phyloP scores from a whole-genome alignment of 345 rosid species.

The Garcia nutans region DNA sequence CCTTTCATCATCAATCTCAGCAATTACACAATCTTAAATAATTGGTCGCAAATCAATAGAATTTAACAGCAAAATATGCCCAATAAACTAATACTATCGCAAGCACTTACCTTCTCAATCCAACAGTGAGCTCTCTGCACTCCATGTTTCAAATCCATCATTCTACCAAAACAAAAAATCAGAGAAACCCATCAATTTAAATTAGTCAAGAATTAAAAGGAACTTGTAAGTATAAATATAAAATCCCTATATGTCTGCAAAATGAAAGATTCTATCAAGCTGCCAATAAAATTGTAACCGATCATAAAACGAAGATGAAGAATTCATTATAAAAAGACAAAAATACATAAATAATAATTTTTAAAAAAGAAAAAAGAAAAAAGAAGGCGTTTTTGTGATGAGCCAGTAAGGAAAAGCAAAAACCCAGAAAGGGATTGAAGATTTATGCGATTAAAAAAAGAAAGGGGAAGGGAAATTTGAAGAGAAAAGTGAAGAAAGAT shows the following conservation, averaged over 20 bases:
- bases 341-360: too few relatives aligned
- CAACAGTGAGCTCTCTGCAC: constrained; percentile 7
- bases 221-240: neutral
- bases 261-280: neutral
- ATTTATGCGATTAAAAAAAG: neutral
- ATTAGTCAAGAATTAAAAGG: neutral
- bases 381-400: neutral
- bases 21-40: too few relatives aligned
- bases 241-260: neutral
- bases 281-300: neutral
- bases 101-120: constrained; percentile 21
- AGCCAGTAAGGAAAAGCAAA: neutral
- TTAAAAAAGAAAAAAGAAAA: too few relatives aligned
- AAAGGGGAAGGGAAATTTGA: neutral
- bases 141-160: constrained; percentile 32
- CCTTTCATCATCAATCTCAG: neutral
- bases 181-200: neutral
- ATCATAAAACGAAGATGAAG: neutral
- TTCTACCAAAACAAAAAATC: constrained; percentile 13
- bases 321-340: neutral
- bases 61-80: neutral
- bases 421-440: neutral
- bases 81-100: neutral
- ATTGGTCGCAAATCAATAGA: too few relatives aligned
- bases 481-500: neutral